Evolutionary conservation across 768 basidiomycete species (phyloP), one percentile per base, ranked within the genome.

Genomic region (Leccinum rimulosum): DNA sequence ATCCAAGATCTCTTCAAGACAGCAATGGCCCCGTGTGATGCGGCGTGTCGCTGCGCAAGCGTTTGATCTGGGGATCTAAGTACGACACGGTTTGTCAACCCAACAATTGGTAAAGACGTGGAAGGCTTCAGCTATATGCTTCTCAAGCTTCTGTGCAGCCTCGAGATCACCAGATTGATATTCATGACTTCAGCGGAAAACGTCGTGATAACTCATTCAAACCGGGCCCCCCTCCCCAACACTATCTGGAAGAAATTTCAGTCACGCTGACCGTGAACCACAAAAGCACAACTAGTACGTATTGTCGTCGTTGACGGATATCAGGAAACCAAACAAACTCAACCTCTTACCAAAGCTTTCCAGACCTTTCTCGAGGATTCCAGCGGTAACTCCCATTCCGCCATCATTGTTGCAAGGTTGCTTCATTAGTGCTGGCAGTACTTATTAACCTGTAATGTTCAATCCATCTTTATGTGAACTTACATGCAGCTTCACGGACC

Each of bases 271-370:
- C 17, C 52, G 52, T 31, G 45, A 52, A 43, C 31, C 15, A n/a
- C 22, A 6, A 45, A 10, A 19, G n/a, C 3, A 28, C 52, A 27
- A 35, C 25, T 27, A 27, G 54, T 40, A 79, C 91, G 65, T 70
- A 97, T 96, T 99, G 68, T 88, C 89, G 73, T 98, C 96, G 66
- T 98, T 98, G 76, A 97, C 84, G 28, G 88, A 90, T 64, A 98
- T 89, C 66, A 98, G 77, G 81, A 96, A 99, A 6, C 88, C 87
- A 30, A 99, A 96, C 91, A 65, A 86, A 98, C 52, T 94, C 90
- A 40, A 88, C 82, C 61, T 96, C 89, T 89, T 86, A 4, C 84
- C 83, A 70, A 91, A 97, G 15, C 79, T 75, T 68, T 95, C 93
- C 69, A 97, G 75, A 28, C 95, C 97, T 64, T 91, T 89, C 73